A percentile compares a stretch with the other conserved stretches of the same genome.
Conservation (phyloP, 2,329 filamentous ascomycete genomes). For the Tricladium varicosporioides region DNA sequence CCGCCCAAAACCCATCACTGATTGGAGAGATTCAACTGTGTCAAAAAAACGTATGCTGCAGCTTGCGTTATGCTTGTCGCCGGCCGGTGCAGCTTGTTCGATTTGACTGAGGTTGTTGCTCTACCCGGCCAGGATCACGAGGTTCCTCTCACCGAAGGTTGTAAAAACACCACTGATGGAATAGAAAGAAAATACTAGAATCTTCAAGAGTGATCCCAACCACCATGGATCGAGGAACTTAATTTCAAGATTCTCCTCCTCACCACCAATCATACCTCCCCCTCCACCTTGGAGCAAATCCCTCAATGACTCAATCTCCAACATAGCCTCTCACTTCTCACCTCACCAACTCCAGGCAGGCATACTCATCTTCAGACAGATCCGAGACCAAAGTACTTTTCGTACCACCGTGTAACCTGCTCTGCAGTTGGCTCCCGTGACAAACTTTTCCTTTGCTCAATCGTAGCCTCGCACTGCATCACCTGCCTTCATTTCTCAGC, state of each 20-base stretch:
- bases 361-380: background rate
- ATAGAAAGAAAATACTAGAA: background rate
- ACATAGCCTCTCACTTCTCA: background rate
- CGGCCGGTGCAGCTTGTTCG: conserved; percentile 1
- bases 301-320: background rate
- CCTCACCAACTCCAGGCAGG: background rate
- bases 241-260: background rate
- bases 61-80: conserved; percentile 20
- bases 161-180: background rate
- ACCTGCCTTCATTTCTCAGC: background rate
- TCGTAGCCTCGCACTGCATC: background rate
- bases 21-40: conserved; percentile 24
- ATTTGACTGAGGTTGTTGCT: background rate
- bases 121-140: background rate
- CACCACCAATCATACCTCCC: background rate
- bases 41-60: conserved; percentile 25
- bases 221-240: background rate
- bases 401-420: background rate
- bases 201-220: background rate
- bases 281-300: background rate
- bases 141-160: background rate
- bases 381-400: background rate
- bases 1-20: conserved; percentile 12
- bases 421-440: background rate
- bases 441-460: background rate